Percentiles rank a stretch among this genome's conserved stretches.
These are phyloP conservation scores for Naganishia sp. DNA, from an alignment of 1,284 basidiomycete species.

Conservation along the genomic window DNA sequence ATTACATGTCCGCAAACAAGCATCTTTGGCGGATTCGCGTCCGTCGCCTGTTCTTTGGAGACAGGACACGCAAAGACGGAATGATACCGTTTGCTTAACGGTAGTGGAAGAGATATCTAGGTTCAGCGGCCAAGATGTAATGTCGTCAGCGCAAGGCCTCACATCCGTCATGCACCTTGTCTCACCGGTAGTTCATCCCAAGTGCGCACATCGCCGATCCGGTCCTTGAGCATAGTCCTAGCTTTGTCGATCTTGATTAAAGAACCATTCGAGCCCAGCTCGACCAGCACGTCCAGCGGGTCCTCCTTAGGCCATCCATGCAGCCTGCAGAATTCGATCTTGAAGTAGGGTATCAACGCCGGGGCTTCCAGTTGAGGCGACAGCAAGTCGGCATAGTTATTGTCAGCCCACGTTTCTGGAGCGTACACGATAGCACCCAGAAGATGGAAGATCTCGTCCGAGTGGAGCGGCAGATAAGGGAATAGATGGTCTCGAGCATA, in stretches of 20 bases:
- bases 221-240: conserved; percentile 83
- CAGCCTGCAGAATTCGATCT: conserved; percentile 82
- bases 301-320: conserved; percentile 84
- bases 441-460: conserved; percentile 71
- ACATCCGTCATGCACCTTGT: not conserved
- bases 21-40: conserved; percentile 96
- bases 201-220: conserved; percentile 81
- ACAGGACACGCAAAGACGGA: conserved; percentile 97
- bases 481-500: conserved; percentile 73
- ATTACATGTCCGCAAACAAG: conserved; percentile 93
- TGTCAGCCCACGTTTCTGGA: conserved; percentile 64
- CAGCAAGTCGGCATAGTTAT: conserved; percentile 73
- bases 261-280: conserved; percentile 86
- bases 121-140: not conserved
- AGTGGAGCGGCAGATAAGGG: conserved; percentile 67
- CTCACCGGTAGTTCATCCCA: conserved; percentile 86
- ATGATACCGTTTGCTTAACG: conserved; percentile 84
- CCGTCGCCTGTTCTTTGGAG: conserved; percentile 93
- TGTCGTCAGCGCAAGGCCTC: not conserved
- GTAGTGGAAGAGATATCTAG: conserved; percentile 90
- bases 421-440: conserved; percentile 65
- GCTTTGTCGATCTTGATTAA: conserved; percentile 88
- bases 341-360: conserved; percentile 77
- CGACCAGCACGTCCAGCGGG: conserved; percentile 80
- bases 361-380: conserved; percentile 65